phyloP scores from a whole-genome alignment of 2,329 filamentous ascomycete species.

The Colletotrichum cereale region DNA sequence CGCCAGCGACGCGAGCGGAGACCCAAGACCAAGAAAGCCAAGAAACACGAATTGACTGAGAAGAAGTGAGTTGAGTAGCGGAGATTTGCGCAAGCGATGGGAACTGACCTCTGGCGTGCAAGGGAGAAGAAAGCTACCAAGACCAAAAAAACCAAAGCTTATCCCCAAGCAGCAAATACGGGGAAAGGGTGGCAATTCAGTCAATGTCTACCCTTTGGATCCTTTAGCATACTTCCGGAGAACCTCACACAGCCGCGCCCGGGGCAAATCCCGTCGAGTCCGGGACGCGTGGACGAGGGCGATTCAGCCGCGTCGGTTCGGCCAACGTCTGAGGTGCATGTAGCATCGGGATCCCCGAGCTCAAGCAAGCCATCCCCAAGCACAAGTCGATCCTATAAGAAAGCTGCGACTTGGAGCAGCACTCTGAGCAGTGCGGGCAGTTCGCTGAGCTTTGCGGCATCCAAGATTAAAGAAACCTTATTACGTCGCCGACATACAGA shows the following conservation, averaged over 20 bases:
- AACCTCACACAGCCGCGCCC: neutral
- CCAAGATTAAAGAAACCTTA: neutral
- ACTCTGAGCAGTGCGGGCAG: neutral
- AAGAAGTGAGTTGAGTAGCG: neutral
- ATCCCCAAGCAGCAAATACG: neutral
- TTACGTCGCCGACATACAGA: conserved; percentile 6
- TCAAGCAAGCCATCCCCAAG: neutral
- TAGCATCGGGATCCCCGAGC: neutral
- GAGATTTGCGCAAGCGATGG: neutral
- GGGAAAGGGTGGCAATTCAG: neutral
- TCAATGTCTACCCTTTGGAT: neutral
- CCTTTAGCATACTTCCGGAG: neutral
- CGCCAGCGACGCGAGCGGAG: neutral
- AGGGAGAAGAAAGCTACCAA: neutral
- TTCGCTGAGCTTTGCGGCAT: conserved; percentile 3
- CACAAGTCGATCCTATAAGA: neutral
- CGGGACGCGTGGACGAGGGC: neutral
- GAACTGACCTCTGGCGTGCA: neutral
- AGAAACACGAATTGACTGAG: neutral
- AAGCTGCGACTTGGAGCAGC: neutral
- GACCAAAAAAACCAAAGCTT: neutral
- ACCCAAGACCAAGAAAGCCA: neutral
- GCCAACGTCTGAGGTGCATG: neutral
- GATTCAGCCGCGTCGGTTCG: neutral
- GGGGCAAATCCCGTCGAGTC: neutral